A percentile compares a stretch with the other conserved stretches of the same genome.
These are phyloP conservation scores for Acacia acuminata DNA, from an alignment of 306 rosid species.

Conservation along the genomic window DNA sequence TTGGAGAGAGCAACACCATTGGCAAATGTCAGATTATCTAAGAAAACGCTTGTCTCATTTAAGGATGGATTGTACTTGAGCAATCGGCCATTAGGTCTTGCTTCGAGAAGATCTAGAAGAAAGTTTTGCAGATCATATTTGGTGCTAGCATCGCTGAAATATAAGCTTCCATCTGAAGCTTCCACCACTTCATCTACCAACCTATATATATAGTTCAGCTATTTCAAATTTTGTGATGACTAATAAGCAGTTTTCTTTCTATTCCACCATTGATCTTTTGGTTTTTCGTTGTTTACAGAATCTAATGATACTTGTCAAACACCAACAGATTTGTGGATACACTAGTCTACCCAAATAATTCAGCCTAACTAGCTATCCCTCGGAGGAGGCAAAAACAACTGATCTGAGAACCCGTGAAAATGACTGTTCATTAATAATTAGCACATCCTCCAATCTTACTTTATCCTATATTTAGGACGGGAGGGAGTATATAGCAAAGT, in stretches of 20 bases:
- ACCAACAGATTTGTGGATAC: no score
- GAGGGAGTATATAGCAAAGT: neutral
- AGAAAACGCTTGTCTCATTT: slow-evolving; percentile 39
- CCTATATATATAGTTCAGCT: slow-evolving; percentile 34
- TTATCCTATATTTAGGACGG: no score
- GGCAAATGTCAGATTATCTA: slow-evolving; percentile 56
- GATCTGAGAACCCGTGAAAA: neutral
- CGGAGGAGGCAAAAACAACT: no score
- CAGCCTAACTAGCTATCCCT: neutral
- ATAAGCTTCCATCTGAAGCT: slow-evolving; percentile 48
- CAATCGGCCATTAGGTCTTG: slow-evolving; percentile 68
- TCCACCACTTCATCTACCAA: slow-evolving; percentile 58
- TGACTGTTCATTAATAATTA: neutral
- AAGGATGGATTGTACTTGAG: slow-evolving; percentile 58
- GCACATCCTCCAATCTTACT: no score
- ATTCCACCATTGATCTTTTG: no score
- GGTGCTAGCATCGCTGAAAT: slow-evolving; percentile 53
- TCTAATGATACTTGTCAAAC: no score
- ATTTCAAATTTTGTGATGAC: neutral
- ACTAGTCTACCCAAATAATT: neutral
- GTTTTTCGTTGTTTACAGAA: no score
- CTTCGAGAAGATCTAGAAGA: slow-evolving; percentile 62
- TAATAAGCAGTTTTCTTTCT: no score
- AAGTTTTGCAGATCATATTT: slow-evolving; percentile 47
- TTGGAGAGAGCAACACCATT: slow-evolving; percentile 78